phyloP scores from a whole-genome alignment of 805 yeast genomes.

The Candida hispaniensis region DNA sequence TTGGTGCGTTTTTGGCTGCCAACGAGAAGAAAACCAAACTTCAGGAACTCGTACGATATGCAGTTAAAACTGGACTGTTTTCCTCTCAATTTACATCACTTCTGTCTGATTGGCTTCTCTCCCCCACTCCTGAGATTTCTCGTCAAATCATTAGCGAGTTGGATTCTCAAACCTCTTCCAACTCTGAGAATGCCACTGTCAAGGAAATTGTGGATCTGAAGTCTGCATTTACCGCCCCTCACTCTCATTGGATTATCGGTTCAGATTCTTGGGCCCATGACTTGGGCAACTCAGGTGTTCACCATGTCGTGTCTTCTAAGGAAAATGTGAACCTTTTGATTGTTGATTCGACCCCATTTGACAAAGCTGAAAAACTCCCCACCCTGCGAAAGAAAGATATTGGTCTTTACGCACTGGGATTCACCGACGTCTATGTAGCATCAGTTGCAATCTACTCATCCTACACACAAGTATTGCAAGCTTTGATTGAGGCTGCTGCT shows the following conservation, averaged over 20 bases:
- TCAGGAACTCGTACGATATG: conserved; percentile 35
- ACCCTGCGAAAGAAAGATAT: conserved; percentile 68
- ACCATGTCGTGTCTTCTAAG: conserved; percentile 64
- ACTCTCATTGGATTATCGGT: conserved; percentile 74
- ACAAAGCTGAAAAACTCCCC: conserved; percentile 29
- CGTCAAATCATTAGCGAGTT: conserved; percentile 26
- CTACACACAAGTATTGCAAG: conserved; percentile 83
- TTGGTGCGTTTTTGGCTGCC: conserved; percentile 56
- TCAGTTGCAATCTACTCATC: conserved; percentile 90
- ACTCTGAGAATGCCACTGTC: conserved; percentile 23
- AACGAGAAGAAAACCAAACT: conserved; percentile 43
- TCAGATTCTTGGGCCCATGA: conserved; percentile 95
- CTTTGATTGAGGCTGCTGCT: conserved; percentile 79
- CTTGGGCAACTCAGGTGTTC: conserved; percentile 84
- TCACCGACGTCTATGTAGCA: conserved; percentile 81
- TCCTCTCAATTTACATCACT: conserved; percentile 35
- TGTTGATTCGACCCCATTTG: conserved; percentile 72
- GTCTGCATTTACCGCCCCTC: conserved; percentile 37
- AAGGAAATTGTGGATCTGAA: conserved; percentile 30
- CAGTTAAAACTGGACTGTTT: conserved; percentile 34
- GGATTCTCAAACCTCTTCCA: conserved; percentile 19
- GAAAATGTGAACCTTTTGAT: conserved; percentile 73
- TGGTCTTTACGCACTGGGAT: conserved; percentile 91
- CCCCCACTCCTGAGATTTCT: too few species aligned
- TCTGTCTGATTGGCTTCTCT: conserved; percentile 71